Base-by-base conservation (phyloP, 345 rosid species). In the Eucalyptus cloeziana region DNA sequence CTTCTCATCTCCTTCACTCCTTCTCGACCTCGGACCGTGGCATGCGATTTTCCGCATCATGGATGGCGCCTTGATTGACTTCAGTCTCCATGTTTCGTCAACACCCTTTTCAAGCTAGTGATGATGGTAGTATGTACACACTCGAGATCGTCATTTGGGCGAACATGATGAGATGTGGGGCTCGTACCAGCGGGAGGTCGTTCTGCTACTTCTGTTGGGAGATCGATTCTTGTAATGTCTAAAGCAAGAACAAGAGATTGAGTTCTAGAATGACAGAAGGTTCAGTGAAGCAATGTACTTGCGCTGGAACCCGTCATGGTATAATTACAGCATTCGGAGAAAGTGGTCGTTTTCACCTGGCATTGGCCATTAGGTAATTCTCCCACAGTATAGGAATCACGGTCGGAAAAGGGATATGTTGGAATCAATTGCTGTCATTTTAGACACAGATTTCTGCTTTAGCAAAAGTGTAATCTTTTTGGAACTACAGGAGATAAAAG, bases 1-100 rank as follows among this genome's bases (percentile, higher is more conserved):
- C 98, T 96, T 88, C 90, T 97, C 91, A 93, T 97, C 92, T 93
- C 97, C 56, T 93, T 94, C 86, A 88, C 96, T 49, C 90, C 97
- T 45, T 43, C 90, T 89, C 90, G 67, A 83, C 45, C 31, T 30
- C 86, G 1, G 67, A 27, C 4, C 2, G 16, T 60, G 30, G 67
- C 67, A 60, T 27, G 30, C 31, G 31, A 27, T 60, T 25, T 60
- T 60, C 31, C 7, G n/a, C 67, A 12, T 27, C 67, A 60, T 60
- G 30, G 67, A 60, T 60, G 67, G 67, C 31, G 31, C n/a, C 31
- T 27, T 10, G 67, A 25, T 27, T 10, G 67, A 24, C 13, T 60
- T 27, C 30, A 60, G 16, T 60, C 13, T 27, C 16, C 31, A 60
- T 60, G 67, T 60, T 12, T 60, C 30, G 31, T 27, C 67, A 25